Conservation (phyloP, 352 stramenopile genomes). For the Globisporangium solare region DNA sequence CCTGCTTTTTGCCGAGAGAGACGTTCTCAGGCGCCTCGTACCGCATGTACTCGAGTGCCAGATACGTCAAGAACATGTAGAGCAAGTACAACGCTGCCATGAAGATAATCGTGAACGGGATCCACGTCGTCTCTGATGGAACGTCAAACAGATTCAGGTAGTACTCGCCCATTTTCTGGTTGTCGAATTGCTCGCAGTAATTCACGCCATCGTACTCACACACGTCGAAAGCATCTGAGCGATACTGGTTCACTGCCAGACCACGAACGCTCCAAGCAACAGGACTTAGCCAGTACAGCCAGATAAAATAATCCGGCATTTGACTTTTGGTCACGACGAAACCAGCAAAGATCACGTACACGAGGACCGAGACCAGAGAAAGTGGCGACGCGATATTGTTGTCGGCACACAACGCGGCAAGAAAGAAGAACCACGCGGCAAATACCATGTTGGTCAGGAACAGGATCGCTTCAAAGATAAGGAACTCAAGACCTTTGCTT, state of each 20-base stretch:
- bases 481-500: neutral
- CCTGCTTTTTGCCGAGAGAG: too few relatives aligned
- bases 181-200: too few relatives aligned
- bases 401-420: neutral
- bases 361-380: neutral
- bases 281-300: slow-evolving; percentile 5
- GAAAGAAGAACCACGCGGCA: slow-evolving; percentile 4
- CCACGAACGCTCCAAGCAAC: neutral
- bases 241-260: slow-evolving; percentile 5
- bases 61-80: too few relatives aligned
- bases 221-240: neutral
- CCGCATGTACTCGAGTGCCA: too few relatives aligned
- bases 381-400: neutral
- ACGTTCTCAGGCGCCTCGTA: too few relatives aligned
- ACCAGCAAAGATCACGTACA: neutral
- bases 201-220: neutral
- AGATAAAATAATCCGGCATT: slow-evolving; percentile 5
- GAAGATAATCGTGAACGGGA: too few relatives aligned
- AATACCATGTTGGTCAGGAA: slow-evolving; percentile 3
- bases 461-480: neutral
- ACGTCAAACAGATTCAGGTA: too few relatives aligned
- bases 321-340: neutral
- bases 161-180: too few relatives aligned
- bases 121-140: too few relatives aligned
- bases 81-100: too few relatives aligned